Base-by-base conservation (phyloP, 108 stramenopile genomes). In the Nannochloropsis oceanica region DNA sequence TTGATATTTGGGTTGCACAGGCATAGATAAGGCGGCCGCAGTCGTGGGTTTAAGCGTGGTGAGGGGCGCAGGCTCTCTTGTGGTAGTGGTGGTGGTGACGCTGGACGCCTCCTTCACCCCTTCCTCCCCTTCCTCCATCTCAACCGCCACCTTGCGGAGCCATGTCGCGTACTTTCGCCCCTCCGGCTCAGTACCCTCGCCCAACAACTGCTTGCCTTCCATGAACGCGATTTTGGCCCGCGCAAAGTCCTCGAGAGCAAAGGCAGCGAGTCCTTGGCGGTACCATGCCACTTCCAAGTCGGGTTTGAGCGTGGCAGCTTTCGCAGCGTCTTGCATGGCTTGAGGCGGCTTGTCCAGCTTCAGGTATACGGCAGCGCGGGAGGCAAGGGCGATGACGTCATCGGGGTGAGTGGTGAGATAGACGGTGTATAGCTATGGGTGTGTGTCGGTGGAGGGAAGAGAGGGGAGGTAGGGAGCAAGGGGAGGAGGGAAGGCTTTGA, bases 1-100 rank as follows among this genome's bases (percentile, higher is more conserved):
- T 84, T 88, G 88, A 27, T 82, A 88, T 84, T 80, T 88, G 79
- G 42, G 43, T 11, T 44, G 84, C 73, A 7, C 59, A 34, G 34
- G 5, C 22, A n/a, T 10, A n/a, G 59, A 10, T 7, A 73, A n/a
- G 5, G 59, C 59, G 18, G 59, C 22, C 8, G 9, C 59, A 73
- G 59, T n/a, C 22, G 59, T n/a, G 10, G 9, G 59, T 18, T 18
- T 18, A 9, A 7, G 59, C 59, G 59, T 73, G n/a, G 59, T 7
- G 10, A 18, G 18, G 5, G 59, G 59, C 59, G 18, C 22, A n/a
- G 59, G 10, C 22, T n/a, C 22, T n/a, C 22, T 7, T n/a, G n/a
- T n/a, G 22, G 59, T 73, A 73, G 59, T n/a, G 18, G 18, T n/a
- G n/a, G n/a, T 73, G 18, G 22, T n/a, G 14, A 14, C 18, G 0